Base-by-base conservation (phyloP, 73 alveolate genomes). In the Durusdinium trenchii region DNA sequence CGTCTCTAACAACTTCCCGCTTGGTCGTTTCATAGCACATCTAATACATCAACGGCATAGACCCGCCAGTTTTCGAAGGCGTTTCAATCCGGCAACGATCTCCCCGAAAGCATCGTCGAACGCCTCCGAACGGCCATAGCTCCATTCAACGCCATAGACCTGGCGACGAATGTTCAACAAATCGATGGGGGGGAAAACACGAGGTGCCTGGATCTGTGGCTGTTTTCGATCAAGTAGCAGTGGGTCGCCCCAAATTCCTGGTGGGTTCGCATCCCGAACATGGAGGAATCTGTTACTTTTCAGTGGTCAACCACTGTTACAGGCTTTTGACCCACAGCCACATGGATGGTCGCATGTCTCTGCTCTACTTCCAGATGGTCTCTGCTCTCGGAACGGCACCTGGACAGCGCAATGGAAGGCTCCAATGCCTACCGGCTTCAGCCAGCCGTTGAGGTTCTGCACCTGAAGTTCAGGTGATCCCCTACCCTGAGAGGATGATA, bases 371-470 rank as follows among this genome's bases (percentile, higher is more conserved):
- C 73, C 12, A 12, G 32, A 57, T 57, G 32, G 23, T 16, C 50
- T 38, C 14, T 47, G 50, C 9, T 7, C 28, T n/a, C 40, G 52
- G 14, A 12, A 16, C 62, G 50, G 6, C 51, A 40, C 94, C 96
- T 89, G 96, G 2, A 89, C 96, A 0, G 96, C 96, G 51, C 96
- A 89, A 52, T 89, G 96, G 50, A 89, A 89, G 69, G 96, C 96
- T 35, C 96, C 96, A 48, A 89, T 62, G 48, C 96, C 96, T 42
- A 89, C 96, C 20, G 86, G 82, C 71, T 64, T 61, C 40, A 89
- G 83, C 71, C 57, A 54, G 52, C 86, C 96, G 76, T 89, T 89
- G 54, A 89, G 96, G 38, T 71, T 64, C 38, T 89, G 96, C 28
- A 89, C 96, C 96, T 89, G 48, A 9, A 50, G 85, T 26, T 73